Percentiles rank a stretch among this genome's conserved stretches.
phyloP scores from a whole-genome alignment of 768 basidiomycete genomes.

The Amanita thiersii region DNA sequence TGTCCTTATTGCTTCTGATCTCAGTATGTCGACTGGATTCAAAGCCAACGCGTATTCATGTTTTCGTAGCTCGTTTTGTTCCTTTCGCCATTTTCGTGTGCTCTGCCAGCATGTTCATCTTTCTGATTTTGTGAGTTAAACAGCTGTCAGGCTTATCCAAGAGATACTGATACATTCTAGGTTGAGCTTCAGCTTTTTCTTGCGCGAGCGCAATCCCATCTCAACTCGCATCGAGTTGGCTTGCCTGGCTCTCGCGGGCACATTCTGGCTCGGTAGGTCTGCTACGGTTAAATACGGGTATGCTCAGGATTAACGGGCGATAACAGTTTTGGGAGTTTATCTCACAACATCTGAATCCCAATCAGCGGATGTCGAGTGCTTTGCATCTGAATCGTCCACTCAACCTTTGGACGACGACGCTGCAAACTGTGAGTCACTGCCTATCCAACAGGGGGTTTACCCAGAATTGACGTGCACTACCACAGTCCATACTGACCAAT shows the following conservation, averaged over 20 bases:
- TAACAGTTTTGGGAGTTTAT: conserved; percentile 64
- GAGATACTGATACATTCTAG: conserved; percentile 24
- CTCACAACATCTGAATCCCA: conserved; percentile 69
- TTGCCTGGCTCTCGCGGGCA: conserved; percentile 60
- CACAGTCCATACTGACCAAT: conserved; percentile 76
- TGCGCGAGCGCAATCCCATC: conserved; percentile 66
- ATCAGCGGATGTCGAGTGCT: conserved; percentile 78
- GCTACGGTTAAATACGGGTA: too few species aligned
- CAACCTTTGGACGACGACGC: conserved; percentile 46
- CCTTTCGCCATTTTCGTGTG: conserved; percentile 82
- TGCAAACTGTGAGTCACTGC: conserved; percentile 51
- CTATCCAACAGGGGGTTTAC: neutral
- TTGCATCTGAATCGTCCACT: conserved; percentile 41
- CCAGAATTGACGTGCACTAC: conserved; percentile 5
- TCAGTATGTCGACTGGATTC: conserved; percentile 45
- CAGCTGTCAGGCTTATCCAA: neutral
- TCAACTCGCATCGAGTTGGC: conserved; percentile 72
- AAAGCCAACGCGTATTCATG: conserved; percentile 7
- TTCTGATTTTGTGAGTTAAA: conserved; percentile 52
- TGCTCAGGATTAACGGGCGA: conserved; percentile 11
- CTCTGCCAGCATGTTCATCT: conserved; percentile 58
- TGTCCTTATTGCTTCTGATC: conserved; percentile 65
- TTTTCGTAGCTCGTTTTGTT: conserved; percentile 66
- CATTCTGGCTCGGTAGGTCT: conserved; percentile 70
- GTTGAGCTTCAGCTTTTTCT: conserved; percentile 54